Base-by-base conservation (phyloP, 2,329 filamentous ascomycete genomes). In the Epichloe aotearoae region DNA sequence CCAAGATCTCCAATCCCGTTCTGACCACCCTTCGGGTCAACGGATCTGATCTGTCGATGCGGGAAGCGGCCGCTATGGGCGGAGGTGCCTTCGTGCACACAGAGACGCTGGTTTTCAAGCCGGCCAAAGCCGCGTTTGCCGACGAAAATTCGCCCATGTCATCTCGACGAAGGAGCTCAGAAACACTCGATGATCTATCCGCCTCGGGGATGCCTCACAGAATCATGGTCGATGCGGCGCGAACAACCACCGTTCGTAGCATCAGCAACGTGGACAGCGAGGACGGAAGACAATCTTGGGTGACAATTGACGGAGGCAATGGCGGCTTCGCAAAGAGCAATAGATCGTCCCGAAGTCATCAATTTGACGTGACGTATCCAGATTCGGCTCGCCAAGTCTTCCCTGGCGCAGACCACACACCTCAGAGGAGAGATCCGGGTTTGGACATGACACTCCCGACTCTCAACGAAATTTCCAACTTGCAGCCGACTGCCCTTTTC, bases 1-100 rank as follows among this genome's bases (percentile, higher is more conserved):
- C 54, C 33, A 68, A 67, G 45, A 64, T 65, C 5, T 66, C 65
- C 3, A 57, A 58, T 1, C 67, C 66, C 2, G 54, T 67, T 12
- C 53, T 58, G 1, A 57, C 59, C 23, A 62, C 57, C 19, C 50
- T 66, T 10, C 59, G 57, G 6, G 54, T 61, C 19, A 64, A 62
- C 15, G 60, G 58, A 1, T 62, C 59, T 5, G 49, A 55, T 5
- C 45, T 55, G 10, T 56, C 61, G 2, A 58, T 61, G 48, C 55
- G 54, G 37, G 59, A 62, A 42, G 33, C 46, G 4, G 56, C 59
- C 40, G 56, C 59, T 15, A 52, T 54, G 45, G 37, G 49, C 10
- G 42, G 36, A 15, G 33, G 42, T 17, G 42, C 39, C 5, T 46
- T 52, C n/a, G 40, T 46, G 6, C 54, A 49, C 12, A 49, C 56